Percentiles rank a stretch among this genome's conserved stretches.
Evolutionary conservation across 2,329 filamentous ascomycete species (phyloP).

Genomic region (Pseudocercospora pini-densiflorae): DNA sequence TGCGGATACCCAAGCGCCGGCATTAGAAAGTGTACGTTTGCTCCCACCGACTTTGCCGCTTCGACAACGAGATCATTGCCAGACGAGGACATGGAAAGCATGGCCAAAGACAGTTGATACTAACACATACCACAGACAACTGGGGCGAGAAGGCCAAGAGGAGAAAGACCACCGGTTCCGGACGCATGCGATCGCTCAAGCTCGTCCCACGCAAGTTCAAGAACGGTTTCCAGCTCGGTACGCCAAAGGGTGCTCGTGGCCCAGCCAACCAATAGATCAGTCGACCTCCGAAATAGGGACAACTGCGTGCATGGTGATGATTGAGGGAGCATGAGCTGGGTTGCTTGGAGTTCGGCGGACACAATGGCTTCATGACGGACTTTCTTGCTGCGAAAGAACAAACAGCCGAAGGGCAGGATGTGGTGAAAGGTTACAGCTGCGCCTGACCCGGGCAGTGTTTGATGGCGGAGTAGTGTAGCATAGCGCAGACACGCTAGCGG

Average conservation of each 20-base stretch:
- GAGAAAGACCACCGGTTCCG: constrained; percentile 98
- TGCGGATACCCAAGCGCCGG: constrained; percentile 99
- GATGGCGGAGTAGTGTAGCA: constrained; percentile 8
- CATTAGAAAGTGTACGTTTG: constrained; percentile 93
- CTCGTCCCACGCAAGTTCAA: constrained; percentile 89
- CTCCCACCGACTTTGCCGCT: constrained; percentile 13
- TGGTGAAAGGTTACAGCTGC: background rate
- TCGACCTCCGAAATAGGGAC: constrained; percentile 15
- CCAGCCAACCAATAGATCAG: constrained; percentile 25
- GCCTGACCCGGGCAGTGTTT: constrained; percentile 1
- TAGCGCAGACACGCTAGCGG: constrained; percentile 7
- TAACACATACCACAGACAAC: constrained; percentile 66
- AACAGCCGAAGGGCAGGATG: constrained; percentile 6
- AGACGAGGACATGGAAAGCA: background rate
- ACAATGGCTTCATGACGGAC: constrained; percentile 10
- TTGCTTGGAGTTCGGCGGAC: constrained; percentile 29
- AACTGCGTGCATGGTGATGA: constrained; percentile 20
- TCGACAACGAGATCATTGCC: background rate
- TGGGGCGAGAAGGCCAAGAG: constrained; percentile 99
- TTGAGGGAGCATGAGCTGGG: constrained; percentile 26
- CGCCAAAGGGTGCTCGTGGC: constrained; percentile 82
- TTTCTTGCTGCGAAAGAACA: constrained; percentile 1
- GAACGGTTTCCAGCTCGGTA: constrained; percentile 95
- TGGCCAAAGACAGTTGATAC: constrained; percentile 10
- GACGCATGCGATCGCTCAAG: constrained; percentile 95